Evolutionary conservation across 2,329 filamentous ascomycete species (phyloP).

Genomic region (Daldinia eschscholtzii): DNA sequence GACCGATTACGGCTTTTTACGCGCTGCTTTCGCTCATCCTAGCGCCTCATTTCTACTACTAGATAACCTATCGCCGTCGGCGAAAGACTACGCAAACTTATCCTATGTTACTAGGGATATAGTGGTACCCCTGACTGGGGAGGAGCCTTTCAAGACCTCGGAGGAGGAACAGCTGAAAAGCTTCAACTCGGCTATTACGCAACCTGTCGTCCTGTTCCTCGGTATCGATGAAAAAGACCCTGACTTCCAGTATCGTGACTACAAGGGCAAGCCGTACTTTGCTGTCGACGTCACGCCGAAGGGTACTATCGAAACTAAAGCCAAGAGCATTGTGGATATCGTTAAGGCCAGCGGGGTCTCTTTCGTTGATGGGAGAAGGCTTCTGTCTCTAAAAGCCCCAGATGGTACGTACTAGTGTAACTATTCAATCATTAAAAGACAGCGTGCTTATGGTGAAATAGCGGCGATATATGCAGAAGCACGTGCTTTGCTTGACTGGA

Average conservation of each 20-base stretch:
- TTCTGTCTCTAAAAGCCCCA: slow-evolving; percentile 60
- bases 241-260: slow-evolving; percentile 74
- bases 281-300: slow-evolving; percentile 88
- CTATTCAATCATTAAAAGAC: not conserved
- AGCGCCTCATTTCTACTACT: slow-evolving; percentile 81
- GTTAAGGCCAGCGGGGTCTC: slow-evolving; percentile 70
- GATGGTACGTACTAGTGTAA: slow-evolving; percentile 58
- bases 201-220: slow-evolving; percentile 83
- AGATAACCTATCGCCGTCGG: slow-evolving; percentile 81
- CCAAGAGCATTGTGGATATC: slow-evolving; percentile 69
- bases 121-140: slow-evolving; percentile 76
- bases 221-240: slow-evolving; percentile 77
- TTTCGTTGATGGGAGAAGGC: slow-evolving; percentile 71
- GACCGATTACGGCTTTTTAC: slow-evolving; percentile 76
- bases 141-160: slow-evolving; percentile 75
- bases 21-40: slow-evolving; percentile 73
- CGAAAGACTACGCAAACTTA: slow-evolving; percentile 70
- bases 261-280: slow-evolving; percentile 86
- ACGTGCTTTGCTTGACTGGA: slow-evolving; percentile 92
- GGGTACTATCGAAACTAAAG: slow-evolving; percentile 71
- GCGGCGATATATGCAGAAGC: slow-evolving; percentile 93
- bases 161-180: slow-evolving; percentile 80
- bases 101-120: slow-evolving; percentile 77
- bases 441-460: slow-evolving; percentile 53
- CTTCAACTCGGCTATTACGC: slow-evolving; percentile 78